Evolutionary conservation across 306 rosid genomes (phyloP), one percentile per base, ranked within the genome.

Genomic region (Acacia acuminata): DNA sequence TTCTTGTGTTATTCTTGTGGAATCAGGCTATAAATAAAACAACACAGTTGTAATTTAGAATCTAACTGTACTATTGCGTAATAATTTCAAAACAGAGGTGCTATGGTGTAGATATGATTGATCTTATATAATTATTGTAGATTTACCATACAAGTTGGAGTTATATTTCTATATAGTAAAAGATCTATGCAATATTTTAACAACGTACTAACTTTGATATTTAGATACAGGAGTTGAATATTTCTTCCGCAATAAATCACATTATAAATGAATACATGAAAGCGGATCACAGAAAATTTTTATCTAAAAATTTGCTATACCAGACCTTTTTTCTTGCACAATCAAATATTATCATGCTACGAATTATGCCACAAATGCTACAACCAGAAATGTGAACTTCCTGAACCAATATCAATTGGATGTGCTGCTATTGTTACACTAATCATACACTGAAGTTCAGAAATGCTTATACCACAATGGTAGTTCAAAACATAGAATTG

Each of bases 401-500:
- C 38, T 6, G 55, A 43, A 45, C 22, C 40, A 44, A 44, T 43
- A 43, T 71, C 10, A 44, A 24, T 4, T 22, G 40, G 76, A n/a
- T 7, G 2, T 24, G 20, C 24, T 16, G 11, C 38, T 71, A 11
- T 71, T 12, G 75, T 25, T 61, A 5, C 68, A 27, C 20, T 11
- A 24, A 25, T 13, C 68, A 63, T 27, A 63, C 38, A 3, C 19
- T 13, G 36, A 44, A 44, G 76, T 22, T 3, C 7, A 71, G 10
- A 22, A 4, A 42, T 70, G 58, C 76, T 24, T 43, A 71, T 12
- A 71, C 27, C 15, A 2, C 15, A 2, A 22, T 44, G 76, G 58
- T 45, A 71, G 76, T 44, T 71, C 75, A 70, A 20, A 10, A 70
- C 55, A 42, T 43, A 25, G 75, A 70, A 70, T n/a, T 20, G 53